Evolutionary conservation across 2,329 filamentous ascomycete species (phyloP), one percentile per base, ranked within the genome.

Genomic region (Trichoderma harzianum): DNA sequence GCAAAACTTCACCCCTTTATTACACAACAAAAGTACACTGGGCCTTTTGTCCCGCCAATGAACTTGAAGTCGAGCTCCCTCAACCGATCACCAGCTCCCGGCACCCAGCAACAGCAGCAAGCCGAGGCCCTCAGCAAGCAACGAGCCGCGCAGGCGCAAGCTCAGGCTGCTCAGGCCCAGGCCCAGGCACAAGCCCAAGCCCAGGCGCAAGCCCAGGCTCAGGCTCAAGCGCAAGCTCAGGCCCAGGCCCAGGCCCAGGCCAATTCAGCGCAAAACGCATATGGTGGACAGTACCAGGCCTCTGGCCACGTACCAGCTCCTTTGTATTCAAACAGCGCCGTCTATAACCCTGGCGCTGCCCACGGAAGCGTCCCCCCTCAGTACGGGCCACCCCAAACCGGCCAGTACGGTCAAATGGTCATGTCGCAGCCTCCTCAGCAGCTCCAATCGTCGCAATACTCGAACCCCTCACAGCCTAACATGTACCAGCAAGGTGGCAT

Each of bases 1-100:
- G 96, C 96, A 39, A 98, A 98, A 80, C 85, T 98, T 72, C 96
- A 99, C 79, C 96, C 96, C 0, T 99, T 99, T 82, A 99, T 99
- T 79, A 99, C 96, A 0, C 96, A 99, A 80, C 93, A 97, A 79
- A 99, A 98, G 84, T 99, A 92, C 79, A 98, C 95, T 0, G 95
- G 94, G 0, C 94, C 95, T 4, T 99, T 99, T 79, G 93, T 98
- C 62, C 96, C 96, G 10, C 95, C 95, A 3, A 97, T 98, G 94
- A 97, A 97, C 78, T 85, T 98, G 72, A 98, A 98, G 81, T 90
- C 94, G 24, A 93, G 92, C 77, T 92, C 93, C 2, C 86, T 93
- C 69, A 95, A 93, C 80, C 89, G 96, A 78, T 97, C 95, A 24
- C 93, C 95, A 16, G 94, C 95, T 7, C 95, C 95, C 6, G 95